These are phyloP conservation scores for Cyberlindnera xylosilytica DNA, from an alignment of 805 yeast species.

Conservation along the genomic window DNA sequence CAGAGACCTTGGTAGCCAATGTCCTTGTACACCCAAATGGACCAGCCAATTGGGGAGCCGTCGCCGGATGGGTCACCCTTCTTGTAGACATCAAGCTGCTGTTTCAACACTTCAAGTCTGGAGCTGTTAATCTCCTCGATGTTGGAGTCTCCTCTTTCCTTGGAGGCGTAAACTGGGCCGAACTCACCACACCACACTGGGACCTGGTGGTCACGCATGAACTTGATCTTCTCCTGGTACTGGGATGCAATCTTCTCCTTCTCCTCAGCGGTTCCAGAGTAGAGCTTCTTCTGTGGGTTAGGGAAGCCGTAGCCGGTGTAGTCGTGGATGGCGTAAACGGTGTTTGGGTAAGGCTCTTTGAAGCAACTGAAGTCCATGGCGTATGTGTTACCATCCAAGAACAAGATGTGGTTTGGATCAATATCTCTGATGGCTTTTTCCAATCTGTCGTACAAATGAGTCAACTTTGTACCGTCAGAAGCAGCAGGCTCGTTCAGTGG, in stretches of 20 bases:
- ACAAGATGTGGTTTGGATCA: constrained; percentile 48
- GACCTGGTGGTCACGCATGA: constrained; percentile 36
- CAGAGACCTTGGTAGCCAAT: constrained; percentile 50
- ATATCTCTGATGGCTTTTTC: constrained; percentile 40
- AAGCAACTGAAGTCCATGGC: constrained; percentile 48
- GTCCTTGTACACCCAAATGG: constrained; percentile 54
- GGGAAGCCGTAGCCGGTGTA: constrained; percentile 47
- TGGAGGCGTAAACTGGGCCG: constrained; percentile 48
- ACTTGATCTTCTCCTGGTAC: constrained; percentile 43
- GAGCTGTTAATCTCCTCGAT: constrained; percentile 36
- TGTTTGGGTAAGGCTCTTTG: constrained; percentile 39
- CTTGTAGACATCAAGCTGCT: constrained; percentile 43
- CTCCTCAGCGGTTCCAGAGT: constrained; percentile 36
- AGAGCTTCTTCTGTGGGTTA: constrained; percentile 29
- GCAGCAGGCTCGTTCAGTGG: constrained; percentile 52
- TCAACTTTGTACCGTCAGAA: constrained; percentile 38
- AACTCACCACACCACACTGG: constrained; percentile 57
- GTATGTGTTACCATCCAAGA: constrained; percentile 49
- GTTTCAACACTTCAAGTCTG: constrained; percentile 42
- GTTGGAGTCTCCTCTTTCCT: constrained; percentile 40
- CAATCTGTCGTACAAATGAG: constrained; percentile 35
- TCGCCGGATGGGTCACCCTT: constrained; percentile 49
- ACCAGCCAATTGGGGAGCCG: constrained; percentile 44
- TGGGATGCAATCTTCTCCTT: constrained; percentile 34
- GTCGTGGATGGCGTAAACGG: constrained; percentile 50